Evolutionary conservation across 2,329 filamentous ascomycete species (phyloP), one percentile per base, ranked within the genome.

Genomic region (Pyricularia pennisetigena): DNA sequence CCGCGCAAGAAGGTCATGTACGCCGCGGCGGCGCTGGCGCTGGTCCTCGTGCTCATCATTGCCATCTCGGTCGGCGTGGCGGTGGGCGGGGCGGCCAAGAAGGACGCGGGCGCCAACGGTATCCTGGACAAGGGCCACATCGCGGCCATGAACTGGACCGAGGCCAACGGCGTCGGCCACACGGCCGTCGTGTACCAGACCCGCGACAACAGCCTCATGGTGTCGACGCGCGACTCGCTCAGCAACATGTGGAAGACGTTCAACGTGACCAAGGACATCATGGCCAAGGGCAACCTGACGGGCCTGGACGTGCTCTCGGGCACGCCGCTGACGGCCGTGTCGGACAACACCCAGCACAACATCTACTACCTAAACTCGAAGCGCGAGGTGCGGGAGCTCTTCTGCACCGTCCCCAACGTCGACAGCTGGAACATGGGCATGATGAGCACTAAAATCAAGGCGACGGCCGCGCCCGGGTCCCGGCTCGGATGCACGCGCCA

Each of bases 291-390:
- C 20, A 41, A 24, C n/a, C 26, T 16, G 30, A 30, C 30, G 30
- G 23, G n/a, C 6, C 64, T 65, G 10, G 64, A 65, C n/a, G 30
- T 65, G 30, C 3, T 65, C 1, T 5, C 64, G 16, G 64, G 64
- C 12, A 65, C 30, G 20, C 64, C 64, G 1, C 23, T 65, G 12
- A 20, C 64, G 12, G 64, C 35, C 26, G 14, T 23, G 30, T 30
- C 26, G 20, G 41, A 65, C 64, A 16, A 16, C 12, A 5, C 5
- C 12, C 64, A 65, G 64, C 64, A 65, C n/a, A 35, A 30, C 30
- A 24, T 65, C 64, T 65, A 65, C 64, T 65, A 65, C 30, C 29
- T 65, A 14, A 65, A 65, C 64, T 65, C 64, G 64, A 30, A 35
- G 30, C 64, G 64, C n/a, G 30, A 65, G 64, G 12, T 65, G 9